These are phyloP conservation scores for Talaromyces sp. DNA, from an alignment of 2,329 filamentous ascomycete genomes.

Conservation along the genomic window DNA sequence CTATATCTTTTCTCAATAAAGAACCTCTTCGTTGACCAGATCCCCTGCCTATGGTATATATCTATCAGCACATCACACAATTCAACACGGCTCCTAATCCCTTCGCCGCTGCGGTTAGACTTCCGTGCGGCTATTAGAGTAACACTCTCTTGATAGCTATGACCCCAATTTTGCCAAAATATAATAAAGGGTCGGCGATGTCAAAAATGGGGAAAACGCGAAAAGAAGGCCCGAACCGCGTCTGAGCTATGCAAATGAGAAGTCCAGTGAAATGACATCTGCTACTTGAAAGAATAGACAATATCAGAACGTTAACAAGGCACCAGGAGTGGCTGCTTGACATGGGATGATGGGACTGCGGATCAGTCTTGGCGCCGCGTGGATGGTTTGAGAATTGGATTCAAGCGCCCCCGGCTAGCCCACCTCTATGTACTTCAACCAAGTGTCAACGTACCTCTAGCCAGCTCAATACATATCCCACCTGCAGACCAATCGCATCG, in stretches of 20 bases:
- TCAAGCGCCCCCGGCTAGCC: constrained; percentile 8
- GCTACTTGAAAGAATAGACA: no score
- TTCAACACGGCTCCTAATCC: not conserved
- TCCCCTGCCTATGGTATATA: not conserved
- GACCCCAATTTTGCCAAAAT: no score
- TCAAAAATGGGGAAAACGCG: no score
- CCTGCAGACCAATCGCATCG: constrained; percentile 11
- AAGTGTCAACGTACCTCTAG: not conserved
- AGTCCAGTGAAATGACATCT: no score
- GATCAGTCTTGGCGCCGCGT: constrained; percentile 18
- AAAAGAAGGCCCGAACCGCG: no score
- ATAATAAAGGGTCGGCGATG: no score
- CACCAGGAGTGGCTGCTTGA: not conserved
- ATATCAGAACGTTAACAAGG: no score
- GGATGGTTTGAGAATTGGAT: not conserved
- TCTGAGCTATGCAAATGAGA: no score
- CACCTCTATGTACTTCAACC: constrained; percentile 1
- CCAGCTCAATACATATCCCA: not conserved
- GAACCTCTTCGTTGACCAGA: not conserved
- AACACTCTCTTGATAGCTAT: no score
- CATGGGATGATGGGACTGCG: not conserved
- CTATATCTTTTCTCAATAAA: not conserved
- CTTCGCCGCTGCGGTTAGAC: not conserved
- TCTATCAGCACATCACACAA: not conserved
- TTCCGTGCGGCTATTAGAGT: not conserved